Conservation (phyloP, 148 eudicot genomes). For the Spergularia bocconei region DNA sequence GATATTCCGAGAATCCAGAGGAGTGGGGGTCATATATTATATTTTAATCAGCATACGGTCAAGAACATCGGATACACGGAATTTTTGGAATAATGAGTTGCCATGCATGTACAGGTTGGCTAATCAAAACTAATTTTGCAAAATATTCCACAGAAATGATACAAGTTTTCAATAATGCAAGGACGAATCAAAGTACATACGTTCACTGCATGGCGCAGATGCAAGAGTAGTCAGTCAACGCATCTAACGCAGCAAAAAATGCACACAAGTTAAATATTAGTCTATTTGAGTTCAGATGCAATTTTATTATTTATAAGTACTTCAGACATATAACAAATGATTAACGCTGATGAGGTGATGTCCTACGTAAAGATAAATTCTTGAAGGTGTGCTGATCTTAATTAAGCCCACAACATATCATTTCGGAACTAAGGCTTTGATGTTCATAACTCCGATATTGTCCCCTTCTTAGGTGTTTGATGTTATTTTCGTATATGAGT, state of each 20-base stretch:
- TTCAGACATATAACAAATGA: neutral
- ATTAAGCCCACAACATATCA: neutral
- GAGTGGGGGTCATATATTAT: neutral
- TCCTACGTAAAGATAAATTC: neutral
- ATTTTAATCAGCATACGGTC: neutral
- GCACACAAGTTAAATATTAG: neutral
- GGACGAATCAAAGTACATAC: neutral
- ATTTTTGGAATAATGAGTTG: neutral
- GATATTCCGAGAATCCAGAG: slow-evolving; percentile 3
- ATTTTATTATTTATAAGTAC: neutral
- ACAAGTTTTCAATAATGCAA: slow-evolving; percentile 4
- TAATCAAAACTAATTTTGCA: slow-evolving; percentile 1
- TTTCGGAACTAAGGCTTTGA: neutral
- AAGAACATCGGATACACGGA: neutral
- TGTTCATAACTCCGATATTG: neutral
- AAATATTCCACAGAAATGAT: slow-evolving; percentile 6
- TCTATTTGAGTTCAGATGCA: neutral
- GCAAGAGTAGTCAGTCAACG: slow-evolving; percentile 15
- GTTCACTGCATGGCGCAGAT: slow-evolving; percentile 14
- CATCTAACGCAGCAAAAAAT: slow-evolving; percentile 1
- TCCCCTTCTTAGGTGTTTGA: too few relatives aligned
- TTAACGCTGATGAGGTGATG: neutral
- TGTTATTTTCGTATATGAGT: too few relatives aligned
- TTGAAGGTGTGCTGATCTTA: neutral
- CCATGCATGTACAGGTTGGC: slow-evolving; percentile 25